phyloP scores from a whole-genome alignment of 345 rosid genomes.

The Erodium maritimum region DNA sequence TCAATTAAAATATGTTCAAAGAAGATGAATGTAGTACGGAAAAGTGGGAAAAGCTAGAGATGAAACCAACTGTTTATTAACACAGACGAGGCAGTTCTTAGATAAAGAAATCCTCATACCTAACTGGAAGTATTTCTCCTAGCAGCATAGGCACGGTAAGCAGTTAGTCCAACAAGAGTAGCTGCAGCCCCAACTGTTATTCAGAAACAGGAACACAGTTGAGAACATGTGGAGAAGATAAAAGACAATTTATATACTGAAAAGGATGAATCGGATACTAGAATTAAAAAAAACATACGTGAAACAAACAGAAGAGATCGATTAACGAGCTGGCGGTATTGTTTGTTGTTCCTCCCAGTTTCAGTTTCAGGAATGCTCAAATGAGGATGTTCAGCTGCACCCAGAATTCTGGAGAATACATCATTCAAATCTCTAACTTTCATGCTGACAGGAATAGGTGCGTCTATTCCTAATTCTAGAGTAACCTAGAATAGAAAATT shows the following conservation, averaged over 20 bases:
- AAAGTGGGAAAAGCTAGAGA: constrained; percentile 2
- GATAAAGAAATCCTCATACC: constrained; percentile 1
- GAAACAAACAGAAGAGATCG: constrained; percentile 64
- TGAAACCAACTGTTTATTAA: constrained; percentile 6
- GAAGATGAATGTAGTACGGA: not conserved
- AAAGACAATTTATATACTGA: not conserved
- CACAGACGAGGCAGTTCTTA: constrained; percentile 3
- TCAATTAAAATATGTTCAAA: constrained; percentile 6
- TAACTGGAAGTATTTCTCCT: constrained; percentile 42
- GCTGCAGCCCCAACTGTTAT: constrained; percentile 55
- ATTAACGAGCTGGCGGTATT: constrained; percentile 37
- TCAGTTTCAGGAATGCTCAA: constrained; percentile 66
- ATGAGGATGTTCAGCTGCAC: constrained; percentile 61
- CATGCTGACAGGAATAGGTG: constrained; percentile 43
- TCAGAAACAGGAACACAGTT: constrained; percentile 5
- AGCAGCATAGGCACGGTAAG: constrained; percentile 51
- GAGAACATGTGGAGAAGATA: no score
- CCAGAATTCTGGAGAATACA: constrained; percentile 39
- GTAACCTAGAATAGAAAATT: constrained; percentile 33
- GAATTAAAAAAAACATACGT: constrained; percentile 25
- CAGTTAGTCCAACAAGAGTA: constrained; percentile 45
- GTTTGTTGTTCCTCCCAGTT: constrained; percentile 47
- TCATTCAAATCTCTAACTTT: constrained; percentile 38
- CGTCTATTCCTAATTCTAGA: constrained; percentile 58
- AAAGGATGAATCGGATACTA: not conserved